Conservation (phyloP, 2,329 filamentous ascomycete species). For the Microdochium bolleyi region DNA sequence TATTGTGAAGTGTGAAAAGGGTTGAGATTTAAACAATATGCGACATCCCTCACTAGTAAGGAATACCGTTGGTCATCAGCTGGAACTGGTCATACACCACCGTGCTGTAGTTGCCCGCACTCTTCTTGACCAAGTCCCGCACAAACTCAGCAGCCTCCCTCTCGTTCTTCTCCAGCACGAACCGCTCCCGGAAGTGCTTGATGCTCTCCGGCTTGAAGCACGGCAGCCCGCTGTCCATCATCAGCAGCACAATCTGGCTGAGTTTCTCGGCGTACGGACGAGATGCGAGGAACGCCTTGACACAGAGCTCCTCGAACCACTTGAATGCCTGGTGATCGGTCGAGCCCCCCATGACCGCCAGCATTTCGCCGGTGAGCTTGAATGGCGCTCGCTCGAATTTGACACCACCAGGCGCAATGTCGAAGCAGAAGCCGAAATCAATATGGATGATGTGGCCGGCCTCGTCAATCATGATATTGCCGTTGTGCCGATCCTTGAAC, state of each 20-base stretch:
- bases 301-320: constrained; percentile 92
- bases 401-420: constrained; percentile 93
- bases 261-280: constrained; percentile 84
- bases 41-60: constrained; percentile 51
- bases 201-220: constrained; percentile 98
- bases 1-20: background rate
- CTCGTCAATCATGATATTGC: constrained; percentile 99
- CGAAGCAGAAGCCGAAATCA: constrained; percentile 99
- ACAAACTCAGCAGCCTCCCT: constrained; percentile 93
- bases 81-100: constrained; percentile 98
- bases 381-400: constrained; percentile 97
- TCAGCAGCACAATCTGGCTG: constrained; percentile 80
- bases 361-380: constrained; percentile 96
- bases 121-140: constrained; percentile 81
- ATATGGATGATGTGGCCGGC: constrained; percentile 97
- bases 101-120: constrained; percentile 83
- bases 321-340: constrained; percentile 81
- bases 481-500: constrained; percentile 98
- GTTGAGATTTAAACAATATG: too few relatives aligned
- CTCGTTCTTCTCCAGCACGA: constrained; percentile 87
- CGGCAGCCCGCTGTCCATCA: constrained; percentile 92
- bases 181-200: constrained; percentile 83
- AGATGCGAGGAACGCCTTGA: constrained; percentile 89
- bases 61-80: constrained; percentile 92
- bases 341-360: constrained; percentile 94